These are phyloP conservation scores for Fusarium falciforme DNA, from an alignment of 2,329 filamentous ascomycete species.

Conservation along the genomic window DNA sequence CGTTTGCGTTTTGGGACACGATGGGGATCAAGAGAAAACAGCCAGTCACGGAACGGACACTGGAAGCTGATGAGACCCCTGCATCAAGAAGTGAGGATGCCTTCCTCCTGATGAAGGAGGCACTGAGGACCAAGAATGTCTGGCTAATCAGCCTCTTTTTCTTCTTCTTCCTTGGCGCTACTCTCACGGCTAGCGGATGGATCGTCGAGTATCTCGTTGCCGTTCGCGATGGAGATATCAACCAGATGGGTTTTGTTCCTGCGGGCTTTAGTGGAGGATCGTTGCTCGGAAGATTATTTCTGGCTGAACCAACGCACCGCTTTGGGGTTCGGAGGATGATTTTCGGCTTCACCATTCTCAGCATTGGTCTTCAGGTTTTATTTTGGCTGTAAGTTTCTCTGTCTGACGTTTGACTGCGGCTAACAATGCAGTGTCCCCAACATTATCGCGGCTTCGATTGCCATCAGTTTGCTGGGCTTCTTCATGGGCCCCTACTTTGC, in stretches of 20 bases:
- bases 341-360: slow-evolving; percentile 62
- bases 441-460: slow-evolving; percentile 62
- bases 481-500: slow-evolving; percentile 70
- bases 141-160: slow-evolving; percentile 72
- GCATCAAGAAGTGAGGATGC: slow-evolving; percentile 48
- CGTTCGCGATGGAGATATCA: slow-evolving; percentile 67
- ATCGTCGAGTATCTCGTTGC: slow-evolving; percentile 73
- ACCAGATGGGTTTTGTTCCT: slow-evolving; percentile 70
- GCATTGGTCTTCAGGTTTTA: slow-evolving; percentile 65
- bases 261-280: slow-evolving; percentile 69
- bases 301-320: slow-evolving; percentile 69
- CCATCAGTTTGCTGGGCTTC: slow-evolving; percentile 66
- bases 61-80: slow-evolving; percentile 8
- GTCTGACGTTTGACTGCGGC: not conserved
- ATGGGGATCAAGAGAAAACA: slow-evolving; percentile 47
- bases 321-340: slow-evolving; percentile 70
- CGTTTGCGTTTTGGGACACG: slow-evolving; percentile 62
- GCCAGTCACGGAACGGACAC: not conserved
- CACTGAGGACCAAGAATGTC: slow-evolving; percentile 58
- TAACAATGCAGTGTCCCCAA: slow-evolving; percentile 51
- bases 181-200: slow-evolving; percentile 69
- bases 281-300: slow-evolving; percentile 65
- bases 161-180: slow-evolving; percentile 70
- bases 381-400: slow-evolving; percentile 65
- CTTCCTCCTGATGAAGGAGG: slow-evolving; percentile 55